These are phyloP conservation scores for Solanum stenotomum DNA, from an alignment of 257 asterid species.

Conservation along the genomic window DNA sequence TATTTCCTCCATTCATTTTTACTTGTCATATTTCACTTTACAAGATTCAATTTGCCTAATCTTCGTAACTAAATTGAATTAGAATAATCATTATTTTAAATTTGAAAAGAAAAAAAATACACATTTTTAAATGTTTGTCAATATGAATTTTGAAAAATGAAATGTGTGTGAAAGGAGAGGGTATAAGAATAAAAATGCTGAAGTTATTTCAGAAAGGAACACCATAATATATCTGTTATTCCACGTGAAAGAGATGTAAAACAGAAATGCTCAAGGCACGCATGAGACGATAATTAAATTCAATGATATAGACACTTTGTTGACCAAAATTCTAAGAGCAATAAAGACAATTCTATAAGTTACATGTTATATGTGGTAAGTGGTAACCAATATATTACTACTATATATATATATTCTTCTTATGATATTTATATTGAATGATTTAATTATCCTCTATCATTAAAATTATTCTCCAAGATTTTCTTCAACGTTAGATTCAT, in stretches of 20 bases:
- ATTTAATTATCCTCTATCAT: neutral
- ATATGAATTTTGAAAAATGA: neutral
- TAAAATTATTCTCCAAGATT: neutral
- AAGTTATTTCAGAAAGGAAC: neutral
- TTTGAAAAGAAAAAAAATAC: neutral
- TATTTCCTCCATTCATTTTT: neutral
- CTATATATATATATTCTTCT: neutral
- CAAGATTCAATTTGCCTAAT: neutral
- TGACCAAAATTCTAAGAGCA: neutral
- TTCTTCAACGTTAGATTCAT: neutral
- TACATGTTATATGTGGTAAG: neutral
- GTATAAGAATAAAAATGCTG: neutral
- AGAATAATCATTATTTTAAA: neutral
- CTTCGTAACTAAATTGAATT: neutral
- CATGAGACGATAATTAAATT: neutral
- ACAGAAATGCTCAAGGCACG: neutral
- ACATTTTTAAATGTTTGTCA: neutral
- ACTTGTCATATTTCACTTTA: rapidly evolving
- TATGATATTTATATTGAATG: neutral
- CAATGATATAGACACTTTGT: neutral
- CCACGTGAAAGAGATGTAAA: neutral
- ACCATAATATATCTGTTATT: neutral
- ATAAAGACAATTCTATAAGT: neutral
- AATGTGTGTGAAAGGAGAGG: neutral
- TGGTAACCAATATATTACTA: neutral